Evolutionary conservation across 1,284 basidiomycete genomes (phyloP).

Genomic region (Paramarasmius palmivorus): DNA sequence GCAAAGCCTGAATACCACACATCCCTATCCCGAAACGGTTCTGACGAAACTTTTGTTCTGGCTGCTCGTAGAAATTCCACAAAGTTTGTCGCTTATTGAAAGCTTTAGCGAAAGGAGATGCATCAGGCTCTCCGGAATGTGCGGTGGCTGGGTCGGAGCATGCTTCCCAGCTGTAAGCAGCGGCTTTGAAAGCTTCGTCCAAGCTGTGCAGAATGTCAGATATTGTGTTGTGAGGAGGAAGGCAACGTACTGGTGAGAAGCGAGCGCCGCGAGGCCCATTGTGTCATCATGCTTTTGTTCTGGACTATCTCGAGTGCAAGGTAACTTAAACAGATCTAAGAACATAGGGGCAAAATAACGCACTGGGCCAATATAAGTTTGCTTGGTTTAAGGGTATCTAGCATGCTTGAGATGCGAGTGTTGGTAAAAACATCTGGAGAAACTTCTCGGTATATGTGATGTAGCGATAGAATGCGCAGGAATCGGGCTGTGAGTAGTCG

Average conservation of each 20-base stretch:
- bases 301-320: conserved; percentile 16
- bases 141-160: conserved; percentile 20
- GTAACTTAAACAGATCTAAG: background rate
- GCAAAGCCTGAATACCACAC: conserved; percentile 11
- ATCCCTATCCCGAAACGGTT: conserved; percentile 13
- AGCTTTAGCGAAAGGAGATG: conserved; percentile 17
- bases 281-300: conserved; percentile 21
- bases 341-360: background rate
- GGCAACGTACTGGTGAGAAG: conserved; percentile 14
- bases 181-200: conserved; percentile 28
- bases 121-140: conserved; percentile 14
- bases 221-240: background rate
- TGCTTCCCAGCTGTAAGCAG: conserved; percentile 23
- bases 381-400: conserved; percentile 28
- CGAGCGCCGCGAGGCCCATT: conserved; percentile 19
- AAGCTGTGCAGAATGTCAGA: conserved; percentile 16
- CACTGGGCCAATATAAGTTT: conserved; percentile 18
- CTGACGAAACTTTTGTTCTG: conserved; percentile 3
- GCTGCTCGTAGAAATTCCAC: conserved; percentile 11
- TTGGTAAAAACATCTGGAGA: conserved; percentile 30
- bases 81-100: conserved; percentile 11
- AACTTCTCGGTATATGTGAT: conserved; percentile 30
- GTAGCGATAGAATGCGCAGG: conserved; percentile 27
- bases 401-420: conserved; percentile 25
- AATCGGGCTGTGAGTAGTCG: conserved; percentile 19